Evolutionary conservation across 163 green algal species (phyloP).

Genomic region (Chloroidium sp.): DNA sequence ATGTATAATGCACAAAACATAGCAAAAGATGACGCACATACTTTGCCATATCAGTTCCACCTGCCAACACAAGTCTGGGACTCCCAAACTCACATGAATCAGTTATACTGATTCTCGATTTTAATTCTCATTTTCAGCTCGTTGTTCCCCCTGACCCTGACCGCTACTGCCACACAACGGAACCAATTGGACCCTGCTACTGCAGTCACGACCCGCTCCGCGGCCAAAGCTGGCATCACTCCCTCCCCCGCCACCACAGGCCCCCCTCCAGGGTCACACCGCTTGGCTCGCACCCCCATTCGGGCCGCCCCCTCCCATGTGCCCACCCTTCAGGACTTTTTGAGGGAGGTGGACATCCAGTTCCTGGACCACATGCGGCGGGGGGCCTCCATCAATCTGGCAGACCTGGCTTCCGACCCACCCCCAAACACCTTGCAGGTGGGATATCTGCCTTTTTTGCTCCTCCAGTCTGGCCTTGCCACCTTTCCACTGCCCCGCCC

Average conservation of each 20-base stretch:
- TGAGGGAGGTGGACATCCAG: conserved; percentile 58
- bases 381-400: conserved; percentile 59
- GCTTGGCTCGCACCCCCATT: conserved; percentile 27
- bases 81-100: too few relatives aligned
- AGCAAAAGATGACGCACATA: too few relatives aligned
- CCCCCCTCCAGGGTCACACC: too few relatives aligned
- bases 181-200: background rate
- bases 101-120: too few relatives aligned
- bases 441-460: background rate
- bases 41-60: too few relatives aligned
- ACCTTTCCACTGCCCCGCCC: too few relatives aligned
- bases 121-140: too few relatives aligned
- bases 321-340: conserved; percentile 43
- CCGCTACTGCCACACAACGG: too few relatives aligned
- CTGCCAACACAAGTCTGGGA: too few relatives aligned
- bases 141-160: too few relatives aligned
- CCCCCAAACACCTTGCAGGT: conserved; percentile 27
- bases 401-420: conserved; percentile 43
- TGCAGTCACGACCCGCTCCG: background rate
- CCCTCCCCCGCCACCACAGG: background rate
- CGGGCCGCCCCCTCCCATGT: background rate
- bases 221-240: background rate
- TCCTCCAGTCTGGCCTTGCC: background rate
- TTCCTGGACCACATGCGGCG: conserved; percentile 73
- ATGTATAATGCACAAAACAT: too few relatives aligned